Evolutionary conservation across 768 basidiomycete species (phyloP).

Genomic region (Filobasidium floriforme): DNA sequence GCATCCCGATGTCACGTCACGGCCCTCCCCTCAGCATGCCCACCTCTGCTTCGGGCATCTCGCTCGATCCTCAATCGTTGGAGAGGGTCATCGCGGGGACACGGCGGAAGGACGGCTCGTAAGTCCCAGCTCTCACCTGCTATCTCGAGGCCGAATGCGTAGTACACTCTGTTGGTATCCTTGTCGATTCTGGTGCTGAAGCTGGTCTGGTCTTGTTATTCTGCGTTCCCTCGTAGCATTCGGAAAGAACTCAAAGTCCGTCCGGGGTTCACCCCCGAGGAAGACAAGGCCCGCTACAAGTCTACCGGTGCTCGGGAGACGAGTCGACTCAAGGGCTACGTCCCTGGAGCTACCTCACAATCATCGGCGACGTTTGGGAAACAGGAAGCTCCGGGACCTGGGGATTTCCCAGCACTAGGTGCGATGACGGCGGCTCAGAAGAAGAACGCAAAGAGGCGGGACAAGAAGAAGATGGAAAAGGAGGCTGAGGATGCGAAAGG

Average conservation of each 20-base stretch:
- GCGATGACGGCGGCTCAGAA: slow-evolving; percentile 45
- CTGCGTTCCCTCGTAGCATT: slow-evolving; percentile 49
- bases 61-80: slow-evolving; percentile 74
- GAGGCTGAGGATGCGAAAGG: slow-evolving; percentile 54
- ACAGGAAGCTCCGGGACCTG: slow-evolving; percentile 5
- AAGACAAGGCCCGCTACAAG: slow-evolving; percentile 81
- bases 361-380: slow-evolving; percentile 40
- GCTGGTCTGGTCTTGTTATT: not conserved
- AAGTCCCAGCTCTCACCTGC: slow-evolving; percentile 46
- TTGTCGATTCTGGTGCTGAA: no score
- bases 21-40: slow-evolving; percentile 2
- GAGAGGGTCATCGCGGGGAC: slow-evolving; percentile 85
- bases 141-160: no score
- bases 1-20: not conserved
- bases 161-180: no score
- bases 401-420: slow-evolving; percentile 29
- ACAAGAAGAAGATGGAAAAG: slow-evolving; percentile 73
- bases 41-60: slow-evolving; percentile 61
- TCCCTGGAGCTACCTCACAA: slow-evolving; percentile 71
- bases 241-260: slow-evolving; percentile 83
- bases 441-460: slow-evolving; percentile 54
- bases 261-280: slow-evolving; percentile 89
- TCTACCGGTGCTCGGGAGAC: slow-evolving; percentile 66
- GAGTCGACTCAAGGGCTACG: slow-evolving; percentile 65
- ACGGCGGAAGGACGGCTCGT: slow-evolving; percentile 75